Conservation (phyloP, 306 rosid species). For the Carpinus fangiana region DNA sequence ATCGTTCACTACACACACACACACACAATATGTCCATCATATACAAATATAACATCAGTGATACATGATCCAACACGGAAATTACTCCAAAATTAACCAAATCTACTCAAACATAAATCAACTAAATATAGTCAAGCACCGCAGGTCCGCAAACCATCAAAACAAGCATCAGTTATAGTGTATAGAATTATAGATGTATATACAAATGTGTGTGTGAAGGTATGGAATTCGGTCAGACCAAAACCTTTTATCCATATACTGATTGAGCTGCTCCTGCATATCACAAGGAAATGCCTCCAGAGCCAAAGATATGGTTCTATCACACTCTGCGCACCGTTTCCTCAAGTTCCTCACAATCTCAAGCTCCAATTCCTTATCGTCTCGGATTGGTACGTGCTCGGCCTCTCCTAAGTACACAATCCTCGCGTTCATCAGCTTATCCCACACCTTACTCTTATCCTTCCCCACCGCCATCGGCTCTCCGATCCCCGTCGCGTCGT, state of each 20-base stretch:
- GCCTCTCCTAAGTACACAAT: constrained; percentile 91
- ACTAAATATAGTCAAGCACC: neutral
- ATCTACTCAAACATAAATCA: neutral
- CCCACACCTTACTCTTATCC: constrained; percentile 85
- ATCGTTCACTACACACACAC: too few relatives aligned
- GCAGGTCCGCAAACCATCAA: too few relatives aligned
- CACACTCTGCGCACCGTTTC: constrained; percentile 57
- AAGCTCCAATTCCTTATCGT: constrained; percentile 88
- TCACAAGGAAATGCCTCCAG: constrained; percentile 77
- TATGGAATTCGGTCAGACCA: neutral
- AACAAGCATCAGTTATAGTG: neutral
- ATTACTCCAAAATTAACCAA: neutral
- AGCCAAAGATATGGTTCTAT: constrained; percentile 64
- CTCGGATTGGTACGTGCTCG: constrained; percentile 87
- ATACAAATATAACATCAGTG: too few relatives aligned
- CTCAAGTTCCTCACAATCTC: constrained; percentile 73
- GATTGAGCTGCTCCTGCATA: constrained; percentile 76
- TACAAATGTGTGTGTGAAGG: neutral
- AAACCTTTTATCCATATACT: constrained; percentile 70
- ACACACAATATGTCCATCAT: too few relatives aligned
- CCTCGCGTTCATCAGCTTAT: constrained; percentile 85
- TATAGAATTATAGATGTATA: neutral
- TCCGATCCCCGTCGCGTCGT: constrained; percentile 85
- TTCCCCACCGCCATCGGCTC: constrained; percentile 92
- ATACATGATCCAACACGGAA: neutral